Evolutionary conservation across 257 asterid genomes (phyloP), one percentile per base, ranked within the genome.

Genomic region (Misopates orontium): DNA sequence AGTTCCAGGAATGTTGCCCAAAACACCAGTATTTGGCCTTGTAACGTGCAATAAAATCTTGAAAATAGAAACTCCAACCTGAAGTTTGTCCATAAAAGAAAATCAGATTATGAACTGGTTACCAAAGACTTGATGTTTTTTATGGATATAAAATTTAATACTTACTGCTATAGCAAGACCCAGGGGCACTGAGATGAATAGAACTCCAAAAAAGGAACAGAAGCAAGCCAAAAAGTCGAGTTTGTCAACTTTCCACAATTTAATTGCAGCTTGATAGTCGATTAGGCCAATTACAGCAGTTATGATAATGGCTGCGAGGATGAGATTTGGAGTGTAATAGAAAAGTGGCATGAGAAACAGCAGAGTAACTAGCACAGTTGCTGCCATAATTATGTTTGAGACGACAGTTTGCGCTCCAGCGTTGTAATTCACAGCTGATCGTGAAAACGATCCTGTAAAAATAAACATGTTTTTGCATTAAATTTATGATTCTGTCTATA

Each of bases 111-210:
- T 12, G 9, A 60, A 15, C 15, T 21, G 13, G 5, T 42, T 10
- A 18, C 10, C 2, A 4, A 23, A 56, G 44, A 20, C 16, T 15
- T 23, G 7, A 20, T 19, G 44, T 5, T 24, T 16, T 86, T 96
- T 15, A 45, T 24, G 21, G 11, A 19, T 66, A 39, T 10, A 66
- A 36, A n/a, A 24, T 20, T 3, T 12, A 19, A 71, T 63, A 64
- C 91, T 87, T 77, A 93, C 99, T 39, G 99, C 95, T 47, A 93
- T 87, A 17, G 91, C 87, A 36, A 93, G 97, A 15, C 99, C 99
- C 25, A 87, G 75, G 60, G 96, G 95, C 44, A 93, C 97, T 1
- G 99, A 93, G 78, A 87, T 75, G 90, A 93, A 90, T 24, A 93
- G 95, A 28, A 93, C 99, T 4, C 99, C 99, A 22, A 90, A 57